Conservation (phyloP, 2,329 filamentous ascomycete species). For the Helotiales sp. region DNA sequence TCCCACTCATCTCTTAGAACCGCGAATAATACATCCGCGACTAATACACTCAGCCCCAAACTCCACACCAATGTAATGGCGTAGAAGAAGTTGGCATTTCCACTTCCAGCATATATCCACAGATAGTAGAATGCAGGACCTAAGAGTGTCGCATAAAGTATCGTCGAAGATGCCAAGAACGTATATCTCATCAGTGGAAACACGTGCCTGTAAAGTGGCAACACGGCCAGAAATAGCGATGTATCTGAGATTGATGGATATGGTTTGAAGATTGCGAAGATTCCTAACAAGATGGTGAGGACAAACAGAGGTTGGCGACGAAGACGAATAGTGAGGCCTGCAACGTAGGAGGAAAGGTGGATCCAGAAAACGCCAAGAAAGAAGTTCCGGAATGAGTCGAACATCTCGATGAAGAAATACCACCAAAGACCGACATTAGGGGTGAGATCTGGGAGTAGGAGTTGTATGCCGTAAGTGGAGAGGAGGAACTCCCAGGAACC, state of each 20-base stretch:
- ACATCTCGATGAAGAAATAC: constrained; percentile 99
- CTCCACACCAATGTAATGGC: constrained; percentile 99
- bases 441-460: constrained; percentile 87
- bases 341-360: constrained; percentile 87
- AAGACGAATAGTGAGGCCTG: constrained; percentile 79
- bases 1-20: constrained; percentile 93
- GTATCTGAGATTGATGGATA: constrained; percentile 93
- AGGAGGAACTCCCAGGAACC: constrained; percentile 85
- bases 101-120: constrained; percentile 97
- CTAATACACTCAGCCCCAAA: constrained; percentile 79
- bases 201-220: constrained; percentile 86
- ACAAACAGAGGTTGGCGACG: constrained; percentile 85
- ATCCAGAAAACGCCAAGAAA: constrained; percentile 99
- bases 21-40: constrained; percentile 87
- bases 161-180: constrained; percentile 78
- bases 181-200: constrained; percentile 93
- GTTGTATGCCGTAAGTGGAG: constrained; percentile 90
- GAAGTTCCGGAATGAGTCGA: constrained; percentile 95
- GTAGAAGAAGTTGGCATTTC: constrained; percentile 99
- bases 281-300: constrained; percentile 78
- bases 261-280: constrained; percentile 94
- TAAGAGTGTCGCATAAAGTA: constrained; percentile 85
- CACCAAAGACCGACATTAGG: constrained; percentile 98
- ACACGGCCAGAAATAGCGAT: constrained; percentile 77
- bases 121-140: constrained; percentile 95